A percentile compares a stretch with the other conserved stretches of the same genome.
Conservation (phyloP, 257 asterid species). For the Nicotiana attenuata region DNA sequence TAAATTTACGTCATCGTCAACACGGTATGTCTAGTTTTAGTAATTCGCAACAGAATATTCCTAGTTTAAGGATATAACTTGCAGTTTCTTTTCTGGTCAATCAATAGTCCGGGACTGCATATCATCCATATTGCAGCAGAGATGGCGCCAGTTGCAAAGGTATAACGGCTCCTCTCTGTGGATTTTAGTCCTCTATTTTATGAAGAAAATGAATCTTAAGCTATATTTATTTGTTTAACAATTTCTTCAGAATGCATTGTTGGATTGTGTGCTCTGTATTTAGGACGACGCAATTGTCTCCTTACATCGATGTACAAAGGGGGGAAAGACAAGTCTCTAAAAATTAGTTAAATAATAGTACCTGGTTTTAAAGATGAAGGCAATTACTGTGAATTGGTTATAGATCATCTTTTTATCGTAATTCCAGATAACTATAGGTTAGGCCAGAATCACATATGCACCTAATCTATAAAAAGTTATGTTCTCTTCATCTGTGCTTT, state of each 20-base stretch:
- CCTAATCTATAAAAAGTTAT: background rate
- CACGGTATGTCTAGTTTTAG: slow-evolving; percentile 38
- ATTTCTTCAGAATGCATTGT: background rate
- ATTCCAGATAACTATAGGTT: slow-evolving; percentile 4
- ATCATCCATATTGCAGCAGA: slow-evolving; percentile 94
- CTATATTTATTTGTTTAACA: background rate
- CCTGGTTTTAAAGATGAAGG: background rate
- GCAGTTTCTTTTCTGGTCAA: slow-evolving; percentile 17
- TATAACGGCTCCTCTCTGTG: slow-evolving; percentile 22
- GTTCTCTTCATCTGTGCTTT: slow-evolving; percentile 1
- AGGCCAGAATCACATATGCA: background rate
- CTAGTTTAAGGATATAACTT: slow-evolving; percentile 24
- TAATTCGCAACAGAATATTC: background rate
- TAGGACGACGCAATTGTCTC: background rate
- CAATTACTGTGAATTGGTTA: background rate
- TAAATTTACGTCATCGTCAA: slow-evolving; percentile 40
- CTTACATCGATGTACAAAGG: background rate
- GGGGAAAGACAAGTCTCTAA: background rate
- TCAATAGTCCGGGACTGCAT: slow-evolving; percentile 67
- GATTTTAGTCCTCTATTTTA: background rate
- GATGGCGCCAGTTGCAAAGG: slow-evolving; percentile 99
- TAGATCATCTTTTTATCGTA: background rate
- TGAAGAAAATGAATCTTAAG: background rate
- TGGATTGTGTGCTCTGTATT: slow-evolving; percentile 5
- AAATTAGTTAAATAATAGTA: background rate